These are phyloP conservation scores for Akanthomyces dipterigenus DNA, from an alignment of 2,329 filamentous ascomycete species.

Conservation along the genomic window DNA sequence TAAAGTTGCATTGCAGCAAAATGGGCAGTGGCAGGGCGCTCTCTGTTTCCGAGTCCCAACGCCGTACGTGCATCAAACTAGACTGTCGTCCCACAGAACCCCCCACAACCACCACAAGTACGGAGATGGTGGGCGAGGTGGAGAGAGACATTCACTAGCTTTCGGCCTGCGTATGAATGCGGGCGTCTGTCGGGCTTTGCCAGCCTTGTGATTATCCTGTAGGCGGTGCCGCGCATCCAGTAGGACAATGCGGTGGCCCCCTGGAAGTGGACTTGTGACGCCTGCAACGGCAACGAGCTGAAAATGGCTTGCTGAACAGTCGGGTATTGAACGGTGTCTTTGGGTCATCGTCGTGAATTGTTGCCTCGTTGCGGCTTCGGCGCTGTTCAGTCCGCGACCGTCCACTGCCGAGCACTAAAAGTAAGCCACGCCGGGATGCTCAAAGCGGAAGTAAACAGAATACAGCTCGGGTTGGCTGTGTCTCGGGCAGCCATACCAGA, in stretches of 20 bases:
- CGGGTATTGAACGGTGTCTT: background rate
- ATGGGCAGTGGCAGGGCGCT: background rate
- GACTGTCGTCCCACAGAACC: background rate
- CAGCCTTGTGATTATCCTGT: background rate
- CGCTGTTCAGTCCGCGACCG: background rate
- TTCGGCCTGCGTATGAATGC: background rate
- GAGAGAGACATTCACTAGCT: constrained; percentile 2
- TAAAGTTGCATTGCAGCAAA: constrained; percentile 10
- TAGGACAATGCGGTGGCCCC: background rate
- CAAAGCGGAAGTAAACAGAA: constrained; percentile 7
- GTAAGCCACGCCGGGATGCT: constrained; percentile 9
- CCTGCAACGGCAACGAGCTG: background rate
- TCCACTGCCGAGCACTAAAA: background rate
- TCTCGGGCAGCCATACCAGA: constrained; percentile 5
- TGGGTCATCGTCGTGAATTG: background rate
- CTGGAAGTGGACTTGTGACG: background rate
- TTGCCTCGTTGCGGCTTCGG: background rate
- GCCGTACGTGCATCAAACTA: background rate
- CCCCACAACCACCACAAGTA: constrained; percentile 4
- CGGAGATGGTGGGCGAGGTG: constrained; percentile 5
- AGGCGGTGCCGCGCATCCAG: background rate
- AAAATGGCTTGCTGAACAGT: background rate
- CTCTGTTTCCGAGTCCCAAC: background rate
- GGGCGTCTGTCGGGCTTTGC: background rate
- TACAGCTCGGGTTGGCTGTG: background rate